Evolutionary conservation across 495 filamentous ascomycete species (phyloP), one percentile per base, ranked within the genome.

Genomic region (Geopyxis carbonaria): DNA sequence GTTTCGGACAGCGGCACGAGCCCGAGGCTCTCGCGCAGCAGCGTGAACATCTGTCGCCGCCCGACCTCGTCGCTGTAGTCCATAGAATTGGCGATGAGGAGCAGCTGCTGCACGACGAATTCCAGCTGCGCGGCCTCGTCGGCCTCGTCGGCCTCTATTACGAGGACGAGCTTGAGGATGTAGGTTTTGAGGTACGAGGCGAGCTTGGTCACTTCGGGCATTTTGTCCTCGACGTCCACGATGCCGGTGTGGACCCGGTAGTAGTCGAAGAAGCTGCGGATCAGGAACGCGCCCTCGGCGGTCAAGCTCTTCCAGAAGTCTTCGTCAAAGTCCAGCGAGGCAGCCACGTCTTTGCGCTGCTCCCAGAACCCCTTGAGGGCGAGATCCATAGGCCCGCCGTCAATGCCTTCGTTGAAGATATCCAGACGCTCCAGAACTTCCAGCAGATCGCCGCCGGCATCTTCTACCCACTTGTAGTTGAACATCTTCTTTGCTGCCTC

Each of bases 281-380:
- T 75, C 20, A 94, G 69, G 56, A 95, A 99, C 1, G 80, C 73
- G 1, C 78, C 78, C 56, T 95, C 89, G 22, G 81, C 76, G 1
- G 70, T 83, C 13, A 95, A 64, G 4, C 69, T 72, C 43, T 93
- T 76, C 79, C 85, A 99, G 63, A 83, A 99, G 5, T 60, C 61
- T 50, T 93, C 80, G 34, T 84, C 75, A 43, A 99, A 92, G 15
- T 64, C 60, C 36, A 94, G 65, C 11, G 68, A 73, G 23, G 89
- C 81, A 3, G 81, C 65, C 54, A 95, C 93, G 54, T 99, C 89
- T 2, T 81, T 77, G 18, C 89, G 73, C 22, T 85, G 82, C 49
- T 84, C 78, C 89, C 89, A 99, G 64, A 99, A 95, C 34, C 80
- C 78, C 43, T 71, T 75, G 80, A 99, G 87, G 2, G 91, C 89